phyloP scores from a whole-genome alignment of 2,329 filamentous ascomycete species.

The Byssothecium circinans region DNA sequence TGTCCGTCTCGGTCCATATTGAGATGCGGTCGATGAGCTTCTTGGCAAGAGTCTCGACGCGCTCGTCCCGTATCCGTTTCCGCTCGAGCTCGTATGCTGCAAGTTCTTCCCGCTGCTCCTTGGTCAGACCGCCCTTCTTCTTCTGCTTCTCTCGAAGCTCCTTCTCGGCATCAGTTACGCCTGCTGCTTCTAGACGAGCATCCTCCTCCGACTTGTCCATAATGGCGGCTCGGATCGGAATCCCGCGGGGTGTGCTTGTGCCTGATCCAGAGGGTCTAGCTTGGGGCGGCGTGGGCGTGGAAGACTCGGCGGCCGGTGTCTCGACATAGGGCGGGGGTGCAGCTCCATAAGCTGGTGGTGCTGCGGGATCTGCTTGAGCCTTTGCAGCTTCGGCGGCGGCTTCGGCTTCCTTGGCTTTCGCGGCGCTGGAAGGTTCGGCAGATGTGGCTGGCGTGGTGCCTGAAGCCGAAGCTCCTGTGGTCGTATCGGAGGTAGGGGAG shows the following conservation, averaged over 20 bases:
- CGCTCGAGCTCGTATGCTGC: constrained; percentile 87
- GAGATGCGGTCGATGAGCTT: constrained; percentile 89
- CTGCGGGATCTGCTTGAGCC: constrained; percentile 34
- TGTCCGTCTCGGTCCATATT: constrained; percentile 97
- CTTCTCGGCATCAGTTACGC: constrained; percentile 72
- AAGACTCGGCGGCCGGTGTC: constrained; percentile 45
- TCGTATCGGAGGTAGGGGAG: constrained; percentile 21
- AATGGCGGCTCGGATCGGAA: constrained; percentile 81
- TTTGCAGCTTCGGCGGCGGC: constrained; percentile 46
- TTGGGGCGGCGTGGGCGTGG: constrained; percentile 15
- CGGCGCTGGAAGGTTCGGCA: constrained; percentile 34
- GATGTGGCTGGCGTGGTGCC: constrained; percentile 9
- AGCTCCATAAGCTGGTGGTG: constrained; percentile 43
- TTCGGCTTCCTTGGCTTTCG: constrained; percentile 47
- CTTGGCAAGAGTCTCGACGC: constrained; percentile 77
- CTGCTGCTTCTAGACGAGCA: constrained; percentile 64
- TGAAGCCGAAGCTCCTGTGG: constrained; percentile 12
- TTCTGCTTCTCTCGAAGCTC: constrained; percentile 79
- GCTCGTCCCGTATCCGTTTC: constrained; percentile 79
- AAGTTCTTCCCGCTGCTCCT: constrained; percentile 92
- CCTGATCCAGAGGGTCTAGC: constrained; percentile 47
- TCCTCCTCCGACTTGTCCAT: constrained; percentile 87
- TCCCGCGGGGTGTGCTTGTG: constrained; percentile 54
- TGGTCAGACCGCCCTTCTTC: constrained; percentile 82
- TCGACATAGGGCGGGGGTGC: constrained; percentile 48